Evolutionary conservation across 306 rosid species (phyloP).

Genomic region (Cucumis melo): DNA sequence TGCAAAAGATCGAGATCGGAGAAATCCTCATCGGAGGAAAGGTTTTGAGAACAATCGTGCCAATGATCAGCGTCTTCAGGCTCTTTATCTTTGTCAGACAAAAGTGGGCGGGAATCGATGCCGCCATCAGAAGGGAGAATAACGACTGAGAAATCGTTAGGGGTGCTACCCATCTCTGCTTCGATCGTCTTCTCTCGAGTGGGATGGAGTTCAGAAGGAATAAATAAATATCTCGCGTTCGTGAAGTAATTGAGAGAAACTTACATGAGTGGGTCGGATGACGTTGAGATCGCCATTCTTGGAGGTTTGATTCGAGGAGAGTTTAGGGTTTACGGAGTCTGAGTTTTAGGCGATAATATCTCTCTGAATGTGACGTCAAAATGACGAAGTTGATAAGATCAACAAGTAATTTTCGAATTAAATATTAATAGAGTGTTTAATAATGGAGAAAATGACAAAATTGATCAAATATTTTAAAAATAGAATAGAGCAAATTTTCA

Average conservation of each 20-base stretch:
- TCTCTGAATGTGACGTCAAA: not conserved
- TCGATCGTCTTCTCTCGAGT: not conserved
- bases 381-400: not conserved
- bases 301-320: not conserved
- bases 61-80: slow-evolving; percentile 42
- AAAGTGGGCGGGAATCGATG: slow-evolving; percentile 68
- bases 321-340: not conserved
- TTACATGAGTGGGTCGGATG: not conserved
- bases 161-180: slow-evolving; percentile 44
- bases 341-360: not conserved
- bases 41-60: slow-evolving; percentile 73
- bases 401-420: too few species aligned
- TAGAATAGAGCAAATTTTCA: too few species aligned
- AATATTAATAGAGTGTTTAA: too few species aligned
- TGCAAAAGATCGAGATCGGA: slow-evolving; percentile 78
- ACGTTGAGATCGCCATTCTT: not conserved
- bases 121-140: slow-evolving; percentile 65
- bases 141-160: slow-evolving; percentile 74
- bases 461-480: too few species aligned
- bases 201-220: not conserved
- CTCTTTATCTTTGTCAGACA: slow-evolving; percentile 12
- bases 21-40: slow-evolving; percentile 73
- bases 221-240: not conserved
- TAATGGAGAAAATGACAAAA: too few species aligned
- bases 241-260: not conserved